Conservation (phyloP, 805 yeast genomes). For the Myxozyma geophila region DNA sequence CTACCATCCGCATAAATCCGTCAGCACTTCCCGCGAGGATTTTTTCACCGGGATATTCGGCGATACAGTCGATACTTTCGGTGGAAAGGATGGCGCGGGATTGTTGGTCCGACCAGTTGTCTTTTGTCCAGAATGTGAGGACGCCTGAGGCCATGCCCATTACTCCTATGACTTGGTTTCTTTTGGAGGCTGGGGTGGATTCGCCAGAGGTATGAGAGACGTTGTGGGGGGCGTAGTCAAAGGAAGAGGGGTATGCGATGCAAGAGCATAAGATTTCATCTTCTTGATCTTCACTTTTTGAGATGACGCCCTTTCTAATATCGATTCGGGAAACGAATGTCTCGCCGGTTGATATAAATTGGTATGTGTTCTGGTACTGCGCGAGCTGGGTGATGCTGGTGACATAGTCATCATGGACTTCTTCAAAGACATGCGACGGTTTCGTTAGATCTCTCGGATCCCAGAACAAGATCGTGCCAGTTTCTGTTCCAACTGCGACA, state of each 20-base stretch:
- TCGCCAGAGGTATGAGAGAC: background rate
- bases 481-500: conserved; percentile 60
- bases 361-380: conserved; percentile 69
- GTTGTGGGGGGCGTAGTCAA: conserved; percentile 27
- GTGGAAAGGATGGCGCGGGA: conserved; percentile 71
- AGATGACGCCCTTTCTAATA: conserved; percentile 67
- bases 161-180: conserved; percentile 51
- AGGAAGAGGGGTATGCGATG: conserved; percentile 47
- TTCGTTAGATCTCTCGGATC: conserved; percentile 59
- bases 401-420: conserved; percentile 69
- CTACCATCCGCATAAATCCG: conserved; percentile 70
- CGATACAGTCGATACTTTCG: conserved; percentile 72
- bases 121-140: conserved; percentile 82
- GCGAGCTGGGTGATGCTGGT: conserved; percentile 74
- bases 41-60: conserved; percentile 49
- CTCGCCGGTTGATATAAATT: conserved; percentile 78
- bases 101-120: conserved; percentile 67
- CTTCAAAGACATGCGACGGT: conserved; percentile 54
- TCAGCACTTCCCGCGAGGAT: conserved; percentile 65
- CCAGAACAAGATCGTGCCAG: conserved; percentile 66
- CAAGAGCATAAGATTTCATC: conserved; percentile 85
- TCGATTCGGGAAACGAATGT: conserved; percentile 82
- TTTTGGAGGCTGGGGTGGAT: background rate
- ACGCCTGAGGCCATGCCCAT: conserved; percentile 94
- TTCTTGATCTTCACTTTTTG: conserved; percentile 84